A percentile compares a stretch with the other conserved stretches of the same genome.
Conservation (phyloP, 768 basidiomycete species). For the Calocybe gangraenosa region DNA sequence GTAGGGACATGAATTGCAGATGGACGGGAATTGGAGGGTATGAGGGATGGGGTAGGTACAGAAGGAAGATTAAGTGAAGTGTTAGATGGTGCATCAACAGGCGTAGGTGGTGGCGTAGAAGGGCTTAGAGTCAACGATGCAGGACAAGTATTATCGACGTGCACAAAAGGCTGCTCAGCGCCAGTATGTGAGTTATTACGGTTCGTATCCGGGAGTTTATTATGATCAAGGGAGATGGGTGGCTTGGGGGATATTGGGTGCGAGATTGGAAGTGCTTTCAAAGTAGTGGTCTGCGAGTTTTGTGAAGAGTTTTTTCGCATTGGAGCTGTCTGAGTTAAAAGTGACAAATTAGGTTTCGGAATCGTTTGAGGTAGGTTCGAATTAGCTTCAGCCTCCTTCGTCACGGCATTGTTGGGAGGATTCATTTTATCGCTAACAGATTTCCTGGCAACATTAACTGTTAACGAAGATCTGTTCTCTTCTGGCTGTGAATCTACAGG, state of each 20-base stretch:
- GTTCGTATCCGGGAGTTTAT: constrained; percentile 3
- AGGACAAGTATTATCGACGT: too few species aligned
- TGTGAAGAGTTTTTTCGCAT: constrained; percentile 24
- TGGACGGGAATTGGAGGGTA: not conserved
- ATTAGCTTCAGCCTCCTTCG: constrained; percentile 12
- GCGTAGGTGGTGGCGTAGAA: constrained; percentile 34
- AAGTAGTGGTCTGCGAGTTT: constrained; percentile 20
- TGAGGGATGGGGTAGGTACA: constrained; percentile 7
- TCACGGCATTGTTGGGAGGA: constrained; percentile 15
- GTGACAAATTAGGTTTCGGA: constrained; percentile 38
- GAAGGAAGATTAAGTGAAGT: constrained; percentile 16
- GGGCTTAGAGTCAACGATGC: constrained; percentile 22
- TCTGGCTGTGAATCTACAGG: constrained; percentile 18
- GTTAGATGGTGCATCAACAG: constrained; percentile 25
- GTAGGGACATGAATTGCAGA: constrained; percentile 20
- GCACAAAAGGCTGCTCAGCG: constrained; percentile 3
- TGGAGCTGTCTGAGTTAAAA: constrained; percentile 66
- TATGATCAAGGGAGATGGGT: constrained; percentile 14
- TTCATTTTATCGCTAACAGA: constrained; percentile 19
- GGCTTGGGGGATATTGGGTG: too few species aligned
- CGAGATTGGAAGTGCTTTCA: constrained; percentile 24
- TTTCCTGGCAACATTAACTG: constrained; percentile 23
- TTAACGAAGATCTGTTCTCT: constrained; percentile 20
- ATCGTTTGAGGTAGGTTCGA: constrained; percentile 8
- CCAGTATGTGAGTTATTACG: constrained; percentile 16